Evolutionary conservation across 2,329 filamentous ascomycete species (phyloP).

Genomic region (Aspergillus sp.): DNA sequence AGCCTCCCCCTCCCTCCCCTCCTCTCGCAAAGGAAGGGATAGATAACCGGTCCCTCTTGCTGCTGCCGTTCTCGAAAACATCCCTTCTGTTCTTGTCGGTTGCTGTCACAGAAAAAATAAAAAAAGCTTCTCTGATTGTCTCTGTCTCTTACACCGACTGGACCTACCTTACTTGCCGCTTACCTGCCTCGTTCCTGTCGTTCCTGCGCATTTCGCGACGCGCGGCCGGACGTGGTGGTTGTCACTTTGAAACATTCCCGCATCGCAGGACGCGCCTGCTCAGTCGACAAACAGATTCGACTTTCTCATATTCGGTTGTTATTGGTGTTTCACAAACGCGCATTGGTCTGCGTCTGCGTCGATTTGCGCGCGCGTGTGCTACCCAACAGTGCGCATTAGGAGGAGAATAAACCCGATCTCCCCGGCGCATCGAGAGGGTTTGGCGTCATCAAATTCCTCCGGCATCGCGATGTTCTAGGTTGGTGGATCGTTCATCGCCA

Average conservation of each 20-base stretch:
- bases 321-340: background rate
- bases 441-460: background rate
- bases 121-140: background rate
- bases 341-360: background rate
- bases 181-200: constrained; percentile 11
- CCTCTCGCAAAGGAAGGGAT: background rate
- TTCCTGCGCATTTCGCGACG: constrained; percentile 17
- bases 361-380: background rate
- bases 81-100: background rate
- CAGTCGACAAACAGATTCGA: background rate
- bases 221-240: constrained; percentile 17
- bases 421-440: background rate
- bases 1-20: constrained; percentile 4
- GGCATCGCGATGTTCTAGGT: background rate
- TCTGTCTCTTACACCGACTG: background rate
- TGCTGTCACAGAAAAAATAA: too few species aligned
- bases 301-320: too few species aligned
- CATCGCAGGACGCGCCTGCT: background rate
- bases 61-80: background rate
- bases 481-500: background rate
- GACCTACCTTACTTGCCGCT: too few species aligned
- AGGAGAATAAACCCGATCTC: background rate
- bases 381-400: background rate
- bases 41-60: background rate
- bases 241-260: constrained; percentile 25